These are phyloP conservation scores for Pleomassaria siparia DNA, from an alignment of 2,329 filamentous ascomycete species.

Conservation along the genomic window DNA sequence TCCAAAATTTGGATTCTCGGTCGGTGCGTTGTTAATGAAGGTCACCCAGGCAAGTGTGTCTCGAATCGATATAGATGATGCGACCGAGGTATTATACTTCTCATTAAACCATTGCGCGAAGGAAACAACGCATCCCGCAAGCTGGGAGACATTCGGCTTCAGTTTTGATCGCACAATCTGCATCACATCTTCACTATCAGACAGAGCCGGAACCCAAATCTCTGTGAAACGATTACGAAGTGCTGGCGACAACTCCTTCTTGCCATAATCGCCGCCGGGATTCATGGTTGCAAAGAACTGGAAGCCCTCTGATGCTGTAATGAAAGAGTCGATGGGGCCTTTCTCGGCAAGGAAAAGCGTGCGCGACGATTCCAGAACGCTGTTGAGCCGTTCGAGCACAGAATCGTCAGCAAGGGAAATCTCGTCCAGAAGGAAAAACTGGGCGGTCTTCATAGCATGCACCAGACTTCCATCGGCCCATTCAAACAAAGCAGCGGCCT, in stretches of 20 bases:
- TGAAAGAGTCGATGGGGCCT: slow-evolving; percentile 77
- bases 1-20: slow-evolving; percentile 51
- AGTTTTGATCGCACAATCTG: slow-evolving; percentile 85
- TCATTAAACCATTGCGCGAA: slow-evolving; percentile 94
- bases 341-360: slow-evolving; percentile 92
- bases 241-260: slow-evolving; percentile 93
- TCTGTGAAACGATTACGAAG: slow-evolving; percentile 96
- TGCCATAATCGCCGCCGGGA: slow-evolving; percentile 96
- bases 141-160: slow-evolving; percentile 52
- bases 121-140: slow-evolving; percentile 71
- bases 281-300: slow-evolving; percentile 99
- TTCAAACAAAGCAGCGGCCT: slow-evolving; percentile 86
- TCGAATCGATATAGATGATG: slow-evolving; percentile 82
- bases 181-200: slow-evolving; percentile 79
- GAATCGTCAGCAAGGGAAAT: slow-evolving; percentile 98
- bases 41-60: slow-evolving; percentile 92
- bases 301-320: slow-evolving; percentile 76
- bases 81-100: slow-evolving; percentile 72
- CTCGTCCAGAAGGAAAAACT: slow-evolving; percentile 93
- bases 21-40: slow-evolving; percentile 74
- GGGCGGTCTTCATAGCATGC: slow-evolving; percentile 85
- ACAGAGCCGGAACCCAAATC: slow-evolving; percentile 93
- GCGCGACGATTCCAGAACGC: slow-evolving; percentile 85
- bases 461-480: slow-evolving; percentile 95
- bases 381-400: slow-evolving; percentile 93